Evolutionary conservation across 2,329 filamentous ascomycete species (phyloP).

Genomic region (Pseudogymnoascus sp.): DNA sequence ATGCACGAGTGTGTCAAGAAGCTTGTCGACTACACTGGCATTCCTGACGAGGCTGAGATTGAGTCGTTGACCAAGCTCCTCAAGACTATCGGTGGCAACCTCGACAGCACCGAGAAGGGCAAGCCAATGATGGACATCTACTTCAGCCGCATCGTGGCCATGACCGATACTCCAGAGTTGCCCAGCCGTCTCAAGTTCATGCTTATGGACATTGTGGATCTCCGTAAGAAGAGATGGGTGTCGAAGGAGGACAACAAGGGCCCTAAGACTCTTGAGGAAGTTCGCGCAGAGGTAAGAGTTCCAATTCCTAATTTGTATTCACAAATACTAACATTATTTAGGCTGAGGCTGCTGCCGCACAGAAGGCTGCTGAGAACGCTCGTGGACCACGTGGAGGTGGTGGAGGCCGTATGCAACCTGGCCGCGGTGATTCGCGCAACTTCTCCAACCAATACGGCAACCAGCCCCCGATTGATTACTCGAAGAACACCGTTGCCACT

Average conservation of each 20-base stretch:
- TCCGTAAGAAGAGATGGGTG: slow-evolving; percentile 69
- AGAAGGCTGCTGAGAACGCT: slow-evolving; percentile 70
- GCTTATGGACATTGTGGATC: slow-evolving; percentile 88
- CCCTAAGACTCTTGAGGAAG: slow-evolving; percentile 91
- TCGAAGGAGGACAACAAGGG: slow-evolving; percentile 90
- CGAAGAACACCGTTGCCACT: slow-evolving; percentile 76
- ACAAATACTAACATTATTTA: slow-evolving; percentile 28
- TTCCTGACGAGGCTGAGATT: slow-evolving; percentile 91
- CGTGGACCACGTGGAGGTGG: slow-evolving; percentile 58
- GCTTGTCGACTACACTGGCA: slow-evolving; percentile 87
- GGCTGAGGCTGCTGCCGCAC: slow-evolving; percentile 67
- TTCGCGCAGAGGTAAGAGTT: slow-evolving; percentile 65
- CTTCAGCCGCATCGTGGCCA: slow-evolving; percentile 78
- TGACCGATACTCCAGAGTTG: slow-evolving; percentile 72
- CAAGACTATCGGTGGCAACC: slow-evolving; percentile 80
- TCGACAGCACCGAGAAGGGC: slow-evolving; percentile 78
- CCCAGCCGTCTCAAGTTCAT: slow-evolving; percentile 90
- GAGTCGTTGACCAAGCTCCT: slow-evolving; percentile 93
- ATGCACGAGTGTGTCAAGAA: slow-evolving; percentile 99
- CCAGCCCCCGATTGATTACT: slow-evolving; percentile 61
- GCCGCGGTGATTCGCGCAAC: slow-evolving; percentile 80
- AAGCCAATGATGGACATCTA: slow-evolving; percentile 84
- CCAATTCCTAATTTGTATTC: neutral
- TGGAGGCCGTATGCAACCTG: slow-evolving; percentile 63
- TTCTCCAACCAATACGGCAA: slow-evolving; percentile 69